These are phyloP conservation scores for Erigeron canadensis DNA, from an alignment of 129 eudicot genomes.

Conservation along the genomic window DNA sequence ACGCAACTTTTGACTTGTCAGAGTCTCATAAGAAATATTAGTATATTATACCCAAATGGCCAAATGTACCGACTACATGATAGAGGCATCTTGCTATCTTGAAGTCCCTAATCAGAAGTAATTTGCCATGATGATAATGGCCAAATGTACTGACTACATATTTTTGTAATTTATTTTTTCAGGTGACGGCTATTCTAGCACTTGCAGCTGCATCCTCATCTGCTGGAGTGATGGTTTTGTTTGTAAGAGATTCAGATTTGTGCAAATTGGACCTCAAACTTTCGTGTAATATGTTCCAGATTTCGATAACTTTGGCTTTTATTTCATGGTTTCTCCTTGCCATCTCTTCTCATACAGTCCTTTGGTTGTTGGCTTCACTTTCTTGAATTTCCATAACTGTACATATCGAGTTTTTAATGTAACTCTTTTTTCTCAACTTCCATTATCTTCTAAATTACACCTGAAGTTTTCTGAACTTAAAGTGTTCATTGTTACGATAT, in stretches of 20 bases:
- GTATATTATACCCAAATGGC: background rate
- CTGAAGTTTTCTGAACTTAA: background rate
- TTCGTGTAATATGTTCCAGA: slow-evolving; percentile 59
- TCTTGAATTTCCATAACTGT: slow-evolving; percentile 25
- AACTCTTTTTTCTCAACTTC: background rate
- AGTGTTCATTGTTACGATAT: background rate
- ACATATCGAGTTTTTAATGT: slow-evolving; percentile 5
- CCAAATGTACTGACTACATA: background rate
- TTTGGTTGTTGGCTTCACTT: slow-evolving; percentile 75
- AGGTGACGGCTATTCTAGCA: slow-evolving; percentile 78
- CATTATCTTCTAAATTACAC: background rate
- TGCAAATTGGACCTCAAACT: slow-evolving; percentile 42
- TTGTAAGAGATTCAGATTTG: slow-evolving; percentile 43
- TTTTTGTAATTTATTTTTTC: slow-evolving; percentile 11
- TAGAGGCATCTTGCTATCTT: background rate
- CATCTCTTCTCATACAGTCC: slow-evolving; percentile 60
- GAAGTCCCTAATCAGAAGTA: slow-evolving; percentile 3
- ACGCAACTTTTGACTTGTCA: slow-evolving; percentile 7
- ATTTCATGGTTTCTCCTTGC: slow-evolving; percentile 74
- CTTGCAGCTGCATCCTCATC: slow-evolving; percentile 86
- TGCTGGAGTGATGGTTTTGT: slow-evolving; percentile 72
- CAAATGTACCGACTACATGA: background rate
- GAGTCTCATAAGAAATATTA: background rate
- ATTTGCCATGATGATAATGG: background rate
- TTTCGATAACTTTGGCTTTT: slow-evolving; percentile 70